A percentile compares a stretch with the other conserved stretches of the same genome.
phyloP scores from a whole-genome alignment of 441 rosid species.

The Manihot esculenta region DNA sequence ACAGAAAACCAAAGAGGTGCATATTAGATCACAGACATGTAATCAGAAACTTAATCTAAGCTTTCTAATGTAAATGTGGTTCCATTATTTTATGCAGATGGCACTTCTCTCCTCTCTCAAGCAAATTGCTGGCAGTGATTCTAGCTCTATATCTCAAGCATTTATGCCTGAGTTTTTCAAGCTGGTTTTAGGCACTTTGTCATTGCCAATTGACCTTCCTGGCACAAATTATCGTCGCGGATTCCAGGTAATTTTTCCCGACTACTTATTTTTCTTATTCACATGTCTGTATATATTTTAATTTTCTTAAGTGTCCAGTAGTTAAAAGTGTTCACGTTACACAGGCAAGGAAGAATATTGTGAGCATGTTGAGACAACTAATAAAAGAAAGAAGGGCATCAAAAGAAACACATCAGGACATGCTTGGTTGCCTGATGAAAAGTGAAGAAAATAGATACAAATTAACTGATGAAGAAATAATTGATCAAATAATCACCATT shows the following conservation, averaged over 20 bases:
- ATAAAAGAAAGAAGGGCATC: slow-evolving; percentile 57
- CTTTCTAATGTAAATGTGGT: slow-evolving; percentile 9
- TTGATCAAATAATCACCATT: slow-evolving; percentile 81
- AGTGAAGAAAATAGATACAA: slow-evolving; percentile 46
- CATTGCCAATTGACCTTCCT: slow-evolving; percentile 80
- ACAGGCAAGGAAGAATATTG: slow-evolving; percentile 78
- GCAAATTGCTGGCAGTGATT: slow-evolving; percentile 69
- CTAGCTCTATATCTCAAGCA: slow-evolving; percentile 35
- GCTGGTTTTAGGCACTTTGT: slow-evolving; percentile 74
- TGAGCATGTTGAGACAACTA: slow-evolving; percentile 50
- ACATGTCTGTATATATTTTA: neutral
- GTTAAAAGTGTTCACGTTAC: neutral
- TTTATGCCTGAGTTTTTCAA: slow-evolving; percentile 81
- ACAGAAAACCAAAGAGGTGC: slow-evolving; percentile 78
- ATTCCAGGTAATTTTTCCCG: slow-evolving; percentile 42
- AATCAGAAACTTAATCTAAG: neutral
- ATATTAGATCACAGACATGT: neutral
- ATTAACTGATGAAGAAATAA: slow-evolving; percentile 65
- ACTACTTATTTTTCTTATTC: neutral
- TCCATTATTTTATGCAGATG: slow-evolving; percentile 48
- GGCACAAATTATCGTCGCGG: slow-evolving; percentile 73
- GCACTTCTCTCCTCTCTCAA: slow-evolving; percentile 72
- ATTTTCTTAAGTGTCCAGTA: neutral
- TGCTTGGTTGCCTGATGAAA: slow-evolving; percentile 75
- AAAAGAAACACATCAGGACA: slow-evolving; percentile 49